Conservation (phyloP, 371 early-diverging fungal species). For the Pancytospora philotis region DNA sequence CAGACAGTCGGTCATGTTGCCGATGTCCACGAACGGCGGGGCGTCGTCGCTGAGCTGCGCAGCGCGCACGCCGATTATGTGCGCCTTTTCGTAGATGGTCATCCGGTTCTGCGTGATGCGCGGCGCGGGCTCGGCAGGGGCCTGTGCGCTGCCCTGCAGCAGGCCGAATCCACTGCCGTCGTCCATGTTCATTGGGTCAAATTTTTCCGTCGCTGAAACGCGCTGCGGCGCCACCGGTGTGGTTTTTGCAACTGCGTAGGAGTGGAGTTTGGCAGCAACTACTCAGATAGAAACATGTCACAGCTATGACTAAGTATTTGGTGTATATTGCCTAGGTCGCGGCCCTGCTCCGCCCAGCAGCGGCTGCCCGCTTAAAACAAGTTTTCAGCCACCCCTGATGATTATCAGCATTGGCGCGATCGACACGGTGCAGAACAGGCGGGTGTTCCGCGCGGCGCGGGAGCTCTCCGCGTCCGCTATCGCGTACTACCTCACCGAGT, state of each 20-base stretch:
- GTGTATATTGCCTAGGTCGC: no score
- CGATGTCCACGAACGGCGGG: constrained; percentile 87
- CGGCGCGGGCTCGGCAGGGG: constrained; percentile 11
- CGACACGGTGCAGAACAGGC: constrained; percentile 15
- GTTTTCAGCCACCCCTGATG: constrained; percentile 19
- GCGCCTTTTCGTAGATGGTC: constrained; percentile 96
- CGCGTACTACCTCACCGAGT: constrained; percentile 32
- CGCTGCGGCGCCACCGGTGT: no score
- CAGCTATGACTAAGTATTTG: no score
- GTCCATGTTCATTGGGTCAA: no score
- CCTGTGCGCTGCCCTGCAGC: not conserved
- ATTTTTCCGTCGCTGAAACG: no score
- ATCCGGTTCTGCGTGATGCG: constrained; percentile 87
- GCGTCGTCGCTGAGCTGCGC: constrained; percentile 74
- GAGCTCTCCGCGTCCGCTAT: constrained; percentile 27
- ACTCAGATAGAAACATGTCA: no score
- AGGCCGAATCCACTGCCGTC: not conserved
- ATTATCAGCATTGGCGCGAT: constrained; percentile 39
- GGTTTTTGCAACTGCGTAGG: no score
- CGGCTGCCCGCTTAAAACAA: no score
- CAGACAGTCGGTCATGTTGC: constrained; percentile 87
- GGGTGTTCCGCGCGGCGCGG: constrained; percentile 17
- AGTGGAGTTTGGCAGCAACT: no score
- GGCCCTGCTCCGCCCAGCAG: no score
- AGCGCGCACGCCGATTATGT: constrained; percentile 75